Conservation (phyloP, 2,329 filamentous ascomycete genomes). For the Fusarium cyanostomum region DNA sequence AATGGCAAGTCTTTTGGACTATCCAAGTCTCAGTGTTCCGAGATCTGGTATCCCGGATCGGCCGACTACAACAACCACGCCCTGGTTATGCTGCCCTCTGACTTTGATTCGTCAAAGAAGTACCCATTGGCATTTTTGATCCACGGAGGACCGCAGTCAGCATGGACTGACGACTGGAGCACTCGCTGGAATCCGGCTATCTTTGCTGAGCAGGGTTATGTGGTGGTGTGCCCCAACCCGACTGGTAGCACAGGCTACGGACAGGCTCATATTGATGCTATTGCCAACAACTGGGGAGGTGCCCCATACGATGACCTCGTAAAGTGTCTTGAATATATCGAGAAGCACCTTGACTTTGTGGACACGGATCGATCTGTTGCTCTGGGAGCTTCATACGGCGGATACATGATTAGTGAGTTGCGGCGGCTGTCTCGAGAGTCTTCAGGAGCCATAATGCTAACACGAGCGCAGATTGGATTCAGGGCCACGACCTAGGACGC, state of each 20-base stretch:
- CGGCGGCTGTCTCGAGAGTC: not conserved
- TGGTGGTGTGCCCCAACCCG: conserved; percentile 83
- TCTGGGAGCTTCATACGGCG: conserved; percentile 78
- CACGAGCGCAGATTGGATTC: conserved; percentile 76
- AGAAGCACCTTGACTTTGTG: conserved; percentile 71
- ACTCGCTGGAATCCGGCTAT: conserved; percentile 88
- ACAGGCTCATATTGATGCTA: conserved; percentile 78
- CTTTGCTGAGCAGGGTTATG: conserved; percentile 88
- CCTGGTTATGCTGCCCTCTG: conserved; percentile 70
- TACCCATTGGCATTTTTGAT: conserved; percentile 84
- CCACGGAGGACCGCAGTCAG: conserved; percentile 83
- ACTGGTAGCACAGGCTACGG: conserved; percentile 87
- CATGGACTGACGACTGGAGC: conserved; percentile 80
- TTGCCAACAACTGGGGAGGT: conserved; percentile 84
- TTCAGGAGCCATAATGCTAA: conserved; percentile 31
- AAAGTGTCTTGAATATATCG: conserved; percentile 78
- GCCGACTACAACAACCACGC: conserved; percentile 74
- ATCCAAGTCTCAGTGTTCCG: conserved; percentile 68
- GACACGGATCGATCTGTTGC: conserved; percentile 77
- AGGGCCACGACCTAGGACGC: conserved; percentile 83
- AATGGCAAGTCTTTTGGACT: conserved; percentile 74
- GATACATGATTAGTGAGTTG: conserved; percentile 75
- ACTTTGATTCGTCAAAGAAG: conserved; percentile 74
- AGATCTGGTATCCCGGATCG: conserved; percentile 75
- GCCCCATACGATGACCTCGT: conserved; percentile 85